Evolutionary conservation across 2,329 filamentous ascomycete species (phyloP).

Genomic region (Claviceps fusiformis): DNA sequence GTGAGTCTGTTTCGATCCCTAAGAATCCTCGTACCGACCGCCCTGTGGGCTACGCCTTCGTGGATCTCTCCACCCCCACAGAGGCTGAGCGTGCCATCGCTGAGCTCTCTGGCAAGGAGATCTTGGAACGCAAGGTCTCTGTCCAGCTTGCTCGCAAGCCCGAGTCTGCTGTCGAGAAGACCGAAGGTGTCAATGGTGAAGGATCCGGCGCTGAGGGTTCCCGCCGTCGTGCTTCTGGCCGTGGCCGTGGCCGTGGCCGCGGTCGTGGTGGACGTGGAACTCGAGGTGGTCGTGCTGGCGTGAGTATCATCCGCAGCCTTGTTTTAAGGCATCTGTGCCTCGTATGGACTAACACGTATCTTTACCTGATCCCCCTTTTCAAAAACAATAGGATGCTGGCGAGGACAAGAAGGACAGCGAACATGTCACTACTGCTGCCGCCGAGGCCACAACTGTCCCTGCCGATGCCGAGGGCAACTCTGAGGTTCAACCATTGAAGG

Average conservation of each 20-base stretch:
- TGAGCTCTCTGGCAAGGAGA: conserved; percentile 93
- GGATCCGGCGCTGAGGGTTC: conserved; percentile 54
- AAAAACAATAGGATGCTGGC: conserved; percentile 16
- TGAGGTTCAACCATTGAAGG: conserved; percentile 46
- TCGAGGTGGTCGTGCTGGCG: conserved; percentile 39
- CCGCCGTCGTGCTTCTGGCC: conserved; percentile 48
- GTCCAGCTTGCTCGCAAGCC: conserved; percentile 98
- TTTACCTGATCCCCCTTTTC: too few species aligned
- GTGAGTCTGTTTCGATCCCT: conserved; percentile 96
- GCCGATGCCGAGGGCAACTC: conserved; percentile 31
- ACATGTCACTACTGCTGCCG: conserved; percentile 19
- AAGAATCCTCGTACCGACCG: conserved; percentile 98
- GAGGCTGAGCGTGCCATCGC: conserved; percentile 93
- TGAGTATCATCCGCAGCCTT: conserved; percentile 10
- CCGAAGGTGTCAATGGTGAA: conserved; percentile 63
- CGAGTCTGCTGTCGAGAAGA: conserved; percentile 68
- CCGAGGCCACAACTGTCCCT: conserved; percentile 31
- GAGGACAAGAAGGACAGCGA: conserved; percentile 36
- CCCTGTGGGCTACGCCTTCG: conserved; percentile 96
- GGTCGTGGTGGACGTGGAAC: conserved; percentile 52
- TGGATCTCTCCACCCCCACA: conserved; percentile 86
- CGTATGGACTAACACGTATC: conserved; percentile 13
- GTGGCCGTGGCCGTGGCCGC: conserved; percentile 55
- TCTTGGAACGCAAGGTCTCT: conserved; percentile 96
- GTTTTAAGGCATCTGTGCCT: conserved; percentile 19